Conservation (phyloP, 2,329 filamentous ascomycete genomes). For the Berkeleyomyces rouxiae region DNA sequence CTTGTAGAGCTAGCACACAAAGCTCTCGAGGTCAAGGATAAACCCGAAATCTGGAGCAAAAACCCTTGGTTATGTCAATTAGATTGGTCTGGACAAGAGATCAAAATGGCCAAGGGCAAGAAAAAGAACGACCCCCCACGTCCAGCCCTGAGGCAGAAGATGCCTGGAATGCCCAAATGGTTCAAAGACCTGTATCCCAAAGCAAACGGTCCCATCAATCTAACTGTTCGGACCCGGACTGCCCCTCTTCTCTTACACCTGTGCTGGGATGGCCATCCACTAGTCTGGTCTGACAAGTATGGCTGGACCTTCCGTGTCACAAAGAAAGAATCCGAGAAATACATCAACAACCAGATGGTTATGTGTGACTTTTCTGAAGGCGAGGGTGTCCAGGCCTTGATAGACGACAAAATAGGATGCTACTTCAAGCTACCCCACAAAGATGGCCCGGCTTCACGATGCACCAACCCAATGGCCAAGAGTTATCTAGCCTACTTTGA, state of each 20-base stretch:
- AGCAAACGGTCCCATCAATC: conserved; percentile 48
- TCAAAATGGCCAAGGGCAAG: conserved; percentile 82
- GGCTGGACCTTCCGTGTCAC: conserved; percentile 85
- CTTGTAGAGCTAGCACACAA: conserved; percentile 58
- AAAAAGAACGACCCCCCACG: conserved; percentile 67
- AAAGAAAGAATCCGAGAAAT: conserved; percentile 41
- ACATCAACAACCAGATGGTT: conserved; percentile 53
- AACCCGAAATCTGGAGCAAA: conserved; percentile 50
- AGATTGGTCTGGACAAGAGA: conserved; percentile 87
- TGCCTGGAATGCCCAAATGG: conserved; percentile 87
- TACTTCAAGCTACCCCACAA: conserved; percentile 97
- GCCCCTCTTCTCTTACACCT: conserved; percentile 71
- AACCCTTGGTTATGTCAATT: conserved; percentile 89
- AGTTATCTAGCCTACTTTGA: conserved; percentile 84
- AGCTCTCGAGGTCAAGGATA: conserved; percentile 56
- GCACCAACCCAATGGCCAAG: conserved; percentile 78
- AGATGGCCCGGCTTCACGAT: conserved; percentile 72
- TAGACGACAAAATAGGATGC: conserved; percentile 44
- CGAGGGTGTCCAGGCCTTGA: conserved; percentile 48
- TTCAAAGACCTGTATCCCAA: conserved; percentile 79
- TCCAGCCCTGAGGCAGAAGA: conserved; percentile 72
- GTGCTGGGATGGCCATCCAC: conserved; percentile 74
- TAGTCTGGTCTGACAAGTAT: conserved; percentile 84
- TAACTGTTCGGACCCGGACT: conserved; percentile 76
- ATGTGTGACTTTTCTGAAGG: conserved; percentile 47